These are phyloP conservation scores for Zygosaccharomyces pseudobailii DNA, from an alignment of 1,139 yeast species.

Conservation along the genomic window DNA sequence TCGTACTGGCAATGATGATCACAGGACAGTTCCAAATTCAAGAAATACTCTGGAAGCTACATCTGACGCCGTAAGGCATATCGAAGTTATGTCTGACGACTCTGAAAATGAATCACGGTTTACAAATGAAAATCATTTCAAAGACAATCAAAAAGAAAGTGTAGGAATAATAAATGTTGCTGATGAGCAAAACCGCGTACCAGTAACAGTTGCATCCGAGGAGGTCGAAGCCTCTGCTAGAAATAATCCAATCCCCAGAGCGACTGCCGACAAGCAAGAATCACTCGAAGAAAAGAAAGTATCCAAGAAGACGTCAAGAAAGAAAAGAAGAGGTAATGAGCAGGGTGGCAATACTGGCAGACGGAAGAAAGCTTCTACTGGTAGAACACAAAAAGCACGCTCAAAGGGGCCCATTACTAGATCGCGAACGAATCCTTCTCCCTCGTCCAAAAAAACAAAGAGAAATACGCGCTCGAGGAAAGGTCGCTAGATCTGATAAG, in stretches of 20 bases:
- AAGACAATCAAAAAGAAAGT: background rate
- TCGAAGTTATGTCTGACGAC: slow-evolving; percentile 3
- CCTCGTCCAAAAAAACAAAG: background rate
- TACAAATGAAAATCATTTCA: background rate
- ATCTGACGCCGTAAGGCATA: background rate
- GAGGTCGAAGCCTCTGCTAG: background rate
- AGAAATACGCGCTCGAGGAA: background rate
- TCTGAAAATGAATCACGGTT: background rate
- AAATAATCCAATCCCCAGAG: background rate
- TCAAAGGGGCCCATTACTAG: background rate
- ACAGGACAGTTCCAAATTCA: background rate
- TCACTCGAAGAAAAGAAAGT: background rate
- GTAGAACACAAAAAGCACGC: background rate
- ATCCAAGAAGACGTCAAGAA: background rate
- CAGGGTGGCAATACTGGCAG: background rate
- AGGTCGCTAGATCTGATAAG: background rate
- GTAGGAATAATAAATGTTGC: background rate
- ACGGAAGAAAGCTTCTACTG: background rate
- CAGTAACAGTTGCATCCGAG: background rate
- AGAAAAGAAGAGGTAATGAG: background rate
- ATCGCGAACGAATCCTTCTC: slow-evolving; percentile 1
- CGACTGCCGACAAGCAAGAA: background rate
- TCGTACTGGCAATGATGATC: background rate
- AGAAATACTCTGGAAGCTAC: background rate
- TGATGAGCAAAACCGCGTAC: background rate